Evolutionary conservation across 2,329 filamentous ascomycete genomes (phyloP), one percentile per base, ranked within the genome.

Genomic region (Didymella segeticola): DNA sequence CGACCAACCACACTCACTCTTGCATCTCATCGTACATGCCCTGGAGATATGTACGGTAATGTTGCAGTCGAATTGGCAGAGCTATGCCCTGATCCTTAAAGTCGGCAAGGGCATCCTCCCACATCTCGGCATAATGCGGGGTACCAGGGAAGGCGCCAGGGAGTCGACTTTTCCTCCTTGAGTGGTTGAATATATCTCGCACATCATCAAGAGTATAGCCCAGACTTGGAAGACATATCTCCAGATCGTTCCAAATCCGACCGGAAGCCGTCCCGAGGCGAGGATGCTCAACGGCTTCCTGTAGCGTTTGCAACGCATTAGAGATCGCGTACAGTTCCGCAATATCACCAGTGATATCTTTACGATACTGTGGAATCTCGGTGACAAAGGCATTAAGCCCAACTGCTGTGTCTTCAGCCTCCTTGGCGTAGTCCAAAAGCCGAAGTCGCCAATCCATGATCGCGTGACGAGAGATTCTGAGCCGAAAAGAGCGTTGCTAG

Each of bases 281-380:
- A 23, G 73, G 72, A 51, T 75, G 68, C 12, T 73, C 71, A 25
- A 80, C 69, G 23, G 78, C 69, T 43, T 74, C 73, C 34, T 82
- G 76, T 31, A 86, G 70, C 34, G 72, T 73, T 38, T 78, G 78
- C 20, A 87, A 72, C 8, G 74, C 75, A 41, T 78, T 75, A 50
- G 81, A 82, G 66, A 86, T 80, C 45, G 77, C 77, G 64, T 82
- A 84, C 20, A 86, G 76, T 55, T 83, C 78, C 48, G 80, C 78
- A 46, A 86, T 81, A 23, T 82, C 69, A 26, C 75, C 75, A 20
- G 82, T 82, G 61, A 86, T 82, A 36, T 83, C 79, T 26, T 79
- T 77, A 27, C 79, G 75, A 61, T 80, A 72, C 46, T 82, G 76
- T 7, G 81, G 79, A 42, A 86, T 77, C 59, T 78, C 76, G 50